A percentile compares a stretch with the other conserved stretches of the same genome.
These are phyloP conservation scores for Solanum verrucosum DNA, from an alignment of 257 asterid species.

Conservation along the genomic window DNA sequence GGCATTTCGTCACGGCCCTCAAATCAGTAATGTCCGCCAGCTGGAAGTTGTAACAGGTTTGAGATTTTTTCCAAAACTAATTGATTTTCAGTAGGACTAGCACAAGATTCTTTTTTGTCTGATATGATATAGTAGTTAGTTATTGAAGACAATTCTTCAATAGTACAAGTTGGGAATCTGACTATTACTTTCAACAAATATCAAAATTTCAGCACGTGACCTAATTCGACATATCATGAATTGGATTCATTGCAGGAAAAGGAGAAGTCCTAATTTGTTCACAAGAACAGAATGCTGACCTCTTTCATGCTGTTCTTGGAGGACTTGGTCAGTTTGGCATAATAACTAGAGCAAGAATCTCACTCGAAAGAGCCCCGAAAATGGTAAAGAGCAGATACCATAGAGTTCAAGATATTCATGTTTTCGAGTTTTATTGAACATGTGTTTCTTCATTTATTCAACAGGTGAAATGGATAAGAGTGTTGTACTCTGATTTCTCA, in stretches of 20 bases:
- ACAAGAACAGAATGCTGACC: slow-evolving; percentile 70
- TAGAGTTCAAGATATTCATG: background rate
- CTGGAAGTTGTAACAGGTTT: slow-evolving; percentile 91
- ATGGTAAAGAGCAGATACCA: slow-evolving; percentile 30
- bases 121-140: background rate
- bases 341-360: slow-evolving; percentile 75
- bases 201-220: background rate
- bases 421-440: background rate
- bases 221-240: background rate
- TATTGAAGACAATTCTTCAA: background rate
- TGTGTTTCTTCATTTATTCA: background rate
- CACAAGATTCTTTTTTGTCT: no score
- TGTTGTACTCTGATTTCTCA: slow-evolving; percentile 69
- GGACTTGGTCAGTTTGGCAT: slow-evolving; percentile 96
- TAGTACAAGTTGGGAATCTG: background rate
- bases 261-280: slow-evolving; percentile 77
- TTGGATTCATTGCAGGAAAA: slow-evolving; percentile 48
- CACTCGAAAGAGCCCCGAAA: slow-evolving; percentile 80
- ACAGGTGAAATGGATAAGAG: slow-evolving; percentile 93
- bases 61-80: background rate
- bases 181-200: background rate
- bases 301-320: slow-evolving; percentile 77
- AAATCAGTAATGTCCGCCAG: slow-evolving; percentile 79
- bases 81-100: background rate
- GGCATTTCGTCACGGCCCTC: slow-evolving; percentile 92